Evolutionary conservation across 2,329 filamentous ascomycete species (phyloP), one percentile per base, ranked within the genome.

Genomic region (Colletotrichum sp.): DNA sequence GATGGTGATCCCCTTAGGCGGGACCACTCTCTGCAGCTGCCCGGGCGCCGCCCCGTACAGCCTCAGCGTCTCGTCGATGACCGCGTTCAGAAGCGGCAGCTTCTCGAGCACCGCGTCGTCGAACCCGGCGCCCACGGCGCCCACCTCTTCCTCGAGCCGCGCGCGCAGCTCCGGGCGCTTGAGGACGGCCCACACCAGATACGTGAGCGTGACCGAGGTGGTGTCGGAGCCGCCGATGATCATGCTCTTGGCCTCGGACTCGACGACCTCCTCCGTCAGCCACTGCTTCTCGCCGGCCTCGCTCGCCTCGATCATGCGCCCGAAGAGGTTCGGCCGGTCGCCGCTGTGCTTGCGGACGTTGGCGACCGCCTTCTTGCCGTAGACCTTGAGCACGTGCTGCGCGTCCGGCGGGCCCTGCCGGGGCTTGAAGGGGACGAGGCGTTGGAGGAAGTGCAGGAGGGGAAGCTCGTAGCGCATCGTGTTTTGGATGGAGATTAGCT

Each of bases 221-320:
- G 89, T 91, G 74, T 90, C 89, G 57, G 84, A 88, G 4, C 89
- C 90, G 4, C 88, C 90, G 10, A 88, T 73, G 68, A 91, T 90
- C 77, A 88, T 89, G 1, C 77, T 79, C 24, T 83, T 81, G 0
- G 88, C 88, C 60, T 89, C 85, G 18, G 79, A 78, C 6, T 79
- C 72, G 4, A 89, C 82, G 30, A 89, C 86, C 1, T 77, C 26
- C 15, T 76, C 69, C 3, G 68, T 68, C 3, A 76, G 21, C 71
- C 32, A 70, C 36, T 44, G 28, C 18, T 21, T 63, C 21, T 64
- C 44, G 13, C 39, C 36, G 15, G 16, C 36, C 16, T 49, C 34
- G 36, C 36, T 44, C 8, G 63, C 55, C 24, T 72, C 68, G 26
- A 73, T 39, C 12, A 64, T 60, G 60, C 60, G 39, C 39, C 30